A percentile compares a stretch with the other conserved stretches of the same genome.
phyloP scores from a whole-genome alignment of 2,329 filamentous ascomycete genomes.

The Aspergillus thermomutatus region DNA sequence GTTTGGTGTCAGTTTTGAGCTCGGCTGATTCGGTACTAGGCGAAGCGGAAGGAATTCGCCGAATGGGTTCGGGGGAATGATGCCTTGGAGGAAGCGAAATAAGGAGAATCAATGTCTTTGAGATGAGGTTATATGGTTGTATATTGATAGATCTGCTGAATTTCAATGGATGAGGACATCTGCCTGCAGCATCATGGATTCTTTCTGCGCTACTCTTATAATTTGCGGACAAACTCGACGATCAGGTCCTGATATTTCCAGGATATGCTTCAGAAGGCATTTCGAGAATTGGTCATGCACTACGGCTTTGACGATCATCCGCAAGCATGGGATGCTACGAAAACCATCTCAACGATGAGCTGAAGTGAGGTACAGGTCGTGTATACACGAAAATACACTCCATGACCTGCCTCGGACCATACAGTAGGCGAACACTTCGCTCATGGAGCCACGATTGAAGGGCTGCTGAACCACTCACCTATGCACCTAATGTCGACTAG shows the following conservation, averaged over 20 bases:
- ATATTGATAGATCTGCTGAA: neutral
- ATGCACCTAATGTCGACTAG: no score
- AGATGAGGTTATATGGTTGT: neutral
- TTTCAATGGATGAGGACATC: neutral
- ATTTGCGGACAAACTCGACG: neutral
- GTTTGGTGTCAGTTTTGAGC: neutral
- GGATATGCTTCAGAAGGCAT: neutral
- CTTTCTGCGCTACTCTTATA: neutral
- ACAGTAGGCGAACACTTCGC: no score
- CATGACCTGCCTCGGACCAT: no score
- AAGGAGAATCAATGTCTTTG: neutral
- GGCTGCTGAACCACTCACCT: neutral
- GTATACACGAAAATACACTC: no score
- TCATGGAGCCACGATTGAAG: neutral
- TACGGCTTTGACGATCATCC: neutral
- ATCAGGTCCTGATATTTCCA: no score
- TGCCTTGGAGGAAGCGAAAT: conserved; percentile 23
- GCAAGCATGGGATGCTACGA: neutral
- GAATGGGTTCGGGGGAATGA: conserved; percentile 60
- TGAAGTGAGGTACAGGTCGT: no score
- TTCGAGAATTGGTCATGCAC: neutral
- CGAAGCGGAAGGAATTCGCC: conserved; percentile 71
- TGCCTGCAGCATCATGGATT: neutral
- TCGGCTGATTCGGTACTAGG: conserved; percentile 29
- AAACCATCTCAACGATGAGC: neutral